phyloP scores from a whole-genome alignment of 805 yeast species.

The Peterozyma xylosa region DNA sequence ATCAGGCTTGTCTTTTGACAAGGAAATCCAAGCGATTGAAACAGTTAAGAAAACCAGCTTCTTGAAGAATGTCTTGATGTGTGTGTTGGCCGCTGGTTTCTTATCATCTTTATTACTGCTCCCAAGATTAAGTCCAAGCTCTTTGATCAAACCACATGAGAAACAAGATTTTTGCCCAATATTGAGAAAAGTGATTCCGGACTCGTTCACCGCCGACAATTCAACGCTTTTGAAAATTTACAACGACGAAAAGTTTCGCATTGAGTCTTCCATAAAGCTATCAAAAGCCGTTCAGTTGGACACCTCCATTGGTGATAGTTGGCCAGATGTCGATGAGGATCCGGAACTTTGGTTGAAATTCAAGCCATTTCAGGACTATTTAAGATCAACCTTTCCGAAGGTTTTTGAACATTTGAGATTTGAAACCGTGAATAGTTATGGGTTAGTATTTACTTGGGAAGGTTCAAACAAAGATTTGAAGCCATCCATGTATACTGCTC shows the following conservation, averaged over 20 bases:
- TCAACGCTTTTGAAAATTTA: constrained; percentile 8
- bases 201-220: constrained; percentile 2
- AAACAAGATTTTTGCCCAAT: constrained; percentile 1
- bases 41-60: too few relatives aligned
- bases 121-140: too few relatives aligned
- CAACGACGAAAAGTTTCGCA: constrained; percentile 23
- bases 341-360: constrained; percentile 45
- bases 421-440: constrained; percentile 51
- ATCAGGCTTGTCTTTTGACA: too few relatives aligned
- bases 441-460: constrained; percentile 54
- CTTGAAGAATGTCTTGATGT: too few relatives aligned
- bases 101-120: too few relatives aligned
- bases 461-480: constrained; percentile 46
- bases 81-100: too few relatives aligned
- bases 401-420: constrained; percentile 45
- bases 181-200: constrained; percentile 1
- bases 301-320: constrained; percentile 47
- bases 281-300: constrained; percentile 44
- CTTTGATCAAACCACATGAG: too few relatives aligned
- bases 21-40: too few relatives aligned
- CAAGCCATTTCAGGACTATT: constrained; percentile 40
- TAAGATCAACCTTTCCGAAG: constrained; percentile 48
- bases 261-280: constrained; percentile 31
- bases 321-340: constrained; percentile 34
- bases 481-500: constrained; percentile 64